Conservation (phyloP, 768 basidiomycete genomes). For the Russula earlei region DNA sequence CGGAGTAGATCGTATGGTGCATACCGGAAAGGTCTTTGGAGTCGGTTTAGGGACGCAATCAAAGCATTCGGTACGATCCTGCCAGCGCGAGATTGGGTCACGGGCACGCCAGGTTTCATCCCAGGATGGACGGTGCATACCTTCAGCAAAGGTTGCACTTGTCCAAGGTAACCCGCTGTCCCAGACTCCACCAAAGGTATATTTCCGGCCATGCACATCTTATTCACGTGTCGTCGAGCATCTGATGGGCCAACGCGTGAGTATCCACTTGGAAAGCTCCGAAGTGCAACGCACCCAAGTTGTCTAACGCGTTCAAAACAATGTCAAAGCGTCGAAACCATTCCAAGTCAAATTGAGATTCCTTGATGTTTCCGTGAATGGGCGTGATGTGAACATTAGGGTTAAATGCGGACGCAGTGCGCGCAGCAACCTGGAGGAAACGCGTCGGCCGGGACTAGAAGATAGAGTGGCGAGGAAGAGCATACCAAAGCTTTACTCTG, state of each 20-base stretch:
- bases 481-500: constrained; percentile 88
- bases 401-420: constrained; percentile 76
- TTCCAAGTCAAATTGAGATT: constrained; percentile 73
- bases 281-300: constrained; percentile 58
- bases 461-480: background rate
- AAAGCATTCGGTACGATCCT: constrained; percentile 92
- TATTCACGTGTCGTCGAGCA: constrained; percentile 91
- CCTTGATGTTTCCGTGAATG: constrained; percentile 94
- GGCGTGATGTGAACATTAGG: constrained; percentile 81
- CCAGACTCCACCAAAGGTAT: constrained; percentile 93
- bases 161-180: constrained; percentile 93
- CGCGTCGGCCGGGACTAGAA: background rate
- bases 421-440: constrained; percentile 58
- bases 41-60: constrained; percentile 92
- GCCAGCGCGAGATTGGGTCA: background rate
- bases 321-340: constrained; percentile 92
- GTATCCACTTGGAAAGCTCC: background rate
- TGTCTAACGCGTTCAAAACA: constrained; percentile 93
- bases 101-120: background rate
- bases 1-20: constrained; percentile 94
- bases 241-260: constrained; percentile 37
- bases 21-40: constrained; percentile 93
- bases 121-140: constrained; percentile 30
- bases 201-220: constrained; percentile 90
- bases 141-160: constrained; percentile 90